Evolutionary conservation across 176 grass and related monocot species (phyloP), one percentile per base, ranked within the genome.

Genomic region (Leersia perrieri): DNA sequence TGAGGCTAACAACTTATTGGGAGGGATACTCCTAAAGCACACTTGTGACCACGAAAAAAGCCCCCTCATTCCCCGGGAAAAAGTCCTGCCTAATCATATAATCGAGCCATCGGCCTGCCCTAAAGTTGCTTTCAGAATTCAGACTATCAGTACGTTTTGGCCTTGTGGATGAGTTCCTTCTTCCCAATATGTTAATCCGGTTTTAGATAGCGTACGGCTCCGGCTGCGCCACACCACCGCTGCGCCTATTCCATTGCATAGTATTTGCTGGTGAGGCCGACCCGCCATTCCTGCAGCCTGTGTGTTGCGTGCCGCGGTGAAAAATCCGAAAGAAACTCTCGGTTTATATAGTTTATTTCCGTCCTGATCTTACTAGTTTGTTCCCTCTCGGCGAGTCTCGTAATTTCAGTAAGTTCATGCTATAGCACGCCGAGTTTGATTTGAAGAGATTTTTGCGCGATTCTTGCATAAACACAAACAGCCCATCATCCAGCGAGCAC

Each of bases 141-240:
- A 30, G 44, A 11, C 41, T 53, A 22, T 53, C 18, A 53, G 49
- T 22, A 53, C 20, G 49, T 15, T 53, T 5, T 12, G 39, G 39
- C 39, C 67, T 60, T 33, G 74, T 74, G 75, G 80, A 83, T 22
- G 51, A 14, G 76, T 49, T 60, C 60, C 34, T 25, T 44, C 35
- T n/a, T n/a, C n/a, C n/a, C n/a, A 25, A 41, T 23, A 39, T 63
- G 76, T 70, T 84, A 55, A 63, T 75, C 60, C 32, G 76, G 38
- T 40, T 38, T 16, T 30, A 38, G 25, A 23, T 26, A 66, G 22
- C 22, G 53, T 23, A 38, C 53, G 87, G 81, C 68, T 30, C 45
- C 39, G 18, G 14, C 18, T 39, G 25, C 9, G 69, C 80, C 80
- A 79, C 75, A 51, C 62, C 61, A 32, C 74, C 69, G 4, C 45